Conservation (phyloP, 176 grass and related monocot species). For the Triticum timopheevii region DNA sequence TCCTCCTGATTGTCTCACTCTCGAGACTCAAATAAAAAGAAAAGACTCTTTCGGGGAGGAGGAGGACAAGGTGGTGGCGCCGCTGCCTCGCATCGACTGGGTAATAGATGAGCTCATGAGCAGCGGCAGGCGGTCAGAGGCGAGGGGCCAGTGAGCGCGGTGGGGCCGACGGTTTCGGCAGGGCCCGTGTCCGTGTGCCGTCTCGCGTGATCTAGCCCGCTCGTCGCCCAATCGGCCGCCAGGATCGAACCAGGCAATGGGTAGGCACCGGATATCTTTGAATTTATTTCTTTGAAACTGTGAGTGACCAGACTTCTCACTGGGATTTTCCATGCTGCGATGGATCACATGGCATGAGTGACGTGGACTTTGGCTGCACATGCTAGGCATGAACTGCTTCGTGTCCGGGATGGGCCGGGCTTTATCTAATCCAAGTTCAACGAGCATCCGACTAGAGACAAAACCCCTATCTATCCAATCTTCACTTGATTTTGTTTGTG, state of each 20-base stretch:
- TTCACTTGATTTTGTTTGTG: not conserved
- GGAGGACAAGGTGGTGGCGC: not conserved
- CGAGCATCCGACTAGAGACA: not conserved
- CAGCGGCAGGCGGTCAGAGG: constrained; percentile 13
- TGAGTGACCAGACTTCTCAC: not conserved
- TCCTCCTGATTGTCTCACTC: not conserved
- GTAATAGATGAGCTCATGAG: constrained; percentile 33
- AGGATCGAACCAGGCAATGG: not conserved
- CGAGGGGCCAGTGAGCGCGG: not conserved
- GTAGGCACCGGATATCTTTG: not conserved
- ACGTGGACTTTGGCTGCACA: not conserved
- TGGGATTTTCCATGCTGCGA: not conserved
- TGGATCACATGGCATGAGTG: not conserved
- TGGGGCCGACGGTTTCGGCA: not conserved
- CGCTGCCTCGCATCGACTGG: not conserved
- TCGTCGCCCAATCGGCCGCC: not conserved
- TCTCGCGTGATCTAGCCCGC: constrained; percentile 18
- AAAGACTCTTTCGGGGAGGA: constrained; percentile 25
- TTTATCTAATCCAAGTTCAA: not conserved
- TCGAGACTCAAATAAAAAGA: constrained; percentile 8
- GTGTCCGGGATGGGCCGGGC: not conserved
- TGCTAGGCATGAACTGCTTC: not conserved
- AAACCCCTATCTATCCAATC: not conserved
- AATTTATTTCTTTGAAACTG: not conserved
- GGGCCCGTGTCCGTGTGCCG: not conserved